phyloP scores from a whole-genome alignment of 2,329 filamentous ascomycete species.

The Curvularia hawaiiensis region DNA sequence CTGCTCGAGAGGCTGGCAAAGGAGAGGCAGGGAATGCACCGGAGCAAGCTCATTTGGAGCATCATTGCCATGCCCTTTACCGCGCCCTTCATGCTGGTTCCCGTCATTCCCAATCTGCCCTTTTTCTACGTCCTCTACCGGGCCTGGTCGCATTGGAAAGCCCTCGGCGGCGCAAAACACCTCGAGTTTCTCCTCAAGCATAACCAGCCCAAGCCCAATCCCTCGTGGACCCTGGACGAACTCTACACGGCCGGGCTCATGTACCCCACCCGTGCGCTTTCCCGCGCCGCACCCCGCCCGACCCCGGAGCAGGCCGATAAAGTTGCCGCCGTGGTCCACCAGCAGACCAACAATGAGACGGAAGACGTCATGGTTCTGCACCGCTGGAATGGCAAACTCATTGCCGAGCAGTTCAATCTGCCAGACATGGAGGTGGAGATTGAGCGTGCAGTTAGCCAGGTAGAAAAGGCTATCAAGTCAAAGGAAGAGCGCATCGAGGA shows the following conservation, averaged over 20 bases:
- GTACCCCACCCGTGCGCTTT: conserved; percentile 49
- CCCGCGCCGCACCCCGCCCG: conserved; percentile 47
- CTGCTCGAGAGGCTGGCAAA: conserved; percentile 75
- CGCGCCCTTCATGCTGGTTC: conserved; percentile 80
- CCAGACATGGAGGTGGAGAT: conserved; percentile 61
- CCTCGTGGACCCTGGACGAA: conserved; percentile 72
- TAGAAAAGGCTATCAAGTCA: conserved; percentile 51
- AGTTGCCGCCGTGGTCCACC: conserved; percentile 47
- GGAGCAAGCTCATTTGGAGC: conserved; percentile 78
- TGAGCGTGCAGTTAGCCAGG: conserved; percentile 58
- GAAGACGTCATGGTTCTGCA: conserved; percentile 57
- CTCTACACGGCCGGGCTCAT: conserved; percentile 67
- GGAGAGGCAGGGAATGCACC: conserved; percentile 80
- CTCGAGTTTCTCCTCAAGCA: conserved; percentile 80
- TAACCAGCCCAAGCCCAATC: conserved; percentile 68
- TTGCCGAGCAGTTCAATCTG: conserved; percentile 55
- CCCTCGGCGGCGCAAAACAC: conserved; percentile 82
- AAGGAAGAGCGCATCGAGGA: conserved; percentile 45
- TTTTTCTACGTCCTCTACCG: conserved; percentile 96
- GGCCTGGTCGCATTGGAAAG: conserved; percentile 64
- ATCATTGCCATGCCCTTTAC: conserved; percentile 66
- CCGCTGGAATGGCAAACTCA: conserved; percentile 57
- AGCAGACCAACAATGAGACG: conserved; percentile 47
- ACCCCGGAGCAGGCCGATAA: conserved; percentile 46
- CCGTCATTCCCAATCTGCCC: conserved; percentile 87